Evolutionary conservation across 768 basidiomycete genomes (phyloP).

Genomic region (Lactarius evosmus): DNA sequence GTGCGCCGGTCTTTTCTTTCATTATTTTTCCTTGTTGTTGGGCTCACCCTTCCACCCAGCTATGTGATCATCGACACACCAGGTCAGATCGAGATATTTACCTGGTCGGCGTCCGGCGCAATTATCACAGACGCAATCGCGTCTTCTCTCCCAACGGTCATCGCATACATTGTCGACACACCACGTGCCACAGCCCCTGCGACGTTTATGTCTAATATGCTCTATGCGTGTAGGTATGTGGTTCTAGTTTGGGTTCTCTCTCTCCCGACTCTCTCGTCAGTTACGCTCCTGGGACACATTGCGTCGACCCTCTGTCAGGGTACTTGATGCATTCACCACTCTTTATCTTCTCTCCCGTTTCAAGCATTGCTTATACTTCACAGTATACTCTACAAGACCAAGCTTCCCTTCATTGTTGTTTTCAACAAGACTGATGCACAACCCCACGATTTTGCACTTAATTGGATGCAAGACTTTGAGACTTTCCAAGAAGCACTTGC

Average conservation of each 20-base stretch:
- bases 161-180: constrained; percentile 97
- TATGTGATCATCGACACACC: constrained; percentile 96
- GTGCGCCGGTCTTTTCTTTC: constrained; percentile 45
- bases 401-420: constrained; percentile 93
- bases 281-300: too few species aligned
- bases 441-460: constrained; percentile 85
- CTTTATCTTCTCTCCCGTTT: not conserved
- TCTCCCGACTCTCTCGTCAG: not conserved
- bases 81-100: constrained; percentile 99
- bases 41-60: constrained; percentile 40
- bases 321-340: too few species aligned
- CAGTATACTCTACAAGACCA: constrained; percentile 97
- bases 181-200: constrained; percentile 91
- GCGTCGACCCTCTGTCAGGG: too few species aligned
- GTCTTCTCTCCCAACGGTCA: constrained; percentile 86
- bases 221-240: constrained; percentile 91
- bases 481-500: constrained; percentile 87
- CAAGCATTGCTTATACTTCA: constrained; percentile 1
- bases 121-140: constrained; percentile 98
- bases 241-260: not conserved
- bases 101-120: constrained; percentile 98
- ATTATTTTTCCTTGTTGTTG: not conserved
- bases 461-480: constrained; percentile 99
- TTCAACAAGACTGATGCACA: constrained; percentile 98
- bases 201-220: constrained; percentile 99